Conservation (phyloP, 2,329 filamentous ascomycete species). For the Exserohilum rostratum region DNA sequence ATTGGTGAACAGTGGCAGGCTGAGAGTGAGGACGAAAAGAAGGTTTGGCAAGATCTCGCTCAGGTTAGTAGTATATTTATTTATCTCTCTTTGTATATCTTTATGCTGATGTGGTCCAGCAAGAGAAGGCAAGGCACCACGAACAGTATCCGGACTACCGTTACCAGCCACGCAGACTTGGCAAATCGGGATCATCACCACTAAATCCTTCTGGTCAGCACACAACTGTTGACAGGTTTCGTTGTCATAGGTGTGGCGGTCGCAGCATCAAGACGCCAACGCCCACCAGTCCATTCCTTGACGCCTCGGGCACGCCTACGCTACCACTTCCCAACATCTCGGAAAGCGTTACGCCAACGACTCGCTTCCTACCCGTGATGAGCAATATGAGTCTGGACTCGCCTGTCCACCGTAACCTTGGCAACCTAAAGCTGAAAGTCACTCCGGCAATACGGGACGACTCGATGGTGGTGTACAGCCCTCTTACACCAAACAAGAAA, state of each 20-base stretch:
- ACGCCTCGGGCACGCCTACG: conserved; percentile 51
- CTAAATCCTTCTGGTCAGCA: conserved; percentile 40
- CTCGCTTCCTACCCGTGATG: conserved; percentile 45
- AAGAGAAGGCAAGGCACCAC: conserved; percentile 89
- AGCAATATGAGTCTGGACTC: conserved; percentile 51
- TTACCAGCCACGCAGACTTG: conserved; percentile 76
- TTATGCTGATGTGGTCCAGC: conserved; percentile 52
- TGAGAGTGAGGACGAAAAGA: conserved; percentile 75
- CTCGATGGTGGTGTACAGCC: conserved; percentile 36
- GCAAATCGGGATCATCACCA: conserved; percentile 49
- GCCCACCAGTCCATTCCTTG: conserved; percentile 62
- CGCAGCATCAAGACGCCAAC: conserved; percentile 68
- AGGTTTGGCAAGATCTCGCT: conserved; percentile 85
- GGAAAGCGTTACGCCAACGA: conserved; percentile 41
- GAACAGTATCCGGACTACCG: conserved; percentile 91
- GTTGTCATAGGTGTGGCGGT: conserved; percentile 75
- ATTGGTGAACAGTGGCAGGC: conserved; percentile 91
- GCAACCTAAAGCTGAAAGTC: conserved; percentile 32
- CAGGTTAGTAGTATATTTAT: conserved; percentile 61
- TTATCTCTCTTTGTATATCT: neutral
- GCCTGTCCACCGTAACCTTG: conserved; percentile 37
- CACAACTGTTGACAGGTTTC: conserved; percentile 52
- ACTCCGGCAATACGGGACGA: conserved; percentile 32
- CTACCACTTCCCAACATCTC: conserved; percentile 47
- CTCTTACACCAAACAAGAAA: conserved; percentile 44